Conservation (phyloP, 306 rosid genomes). For the Pyrus pyrifolia region DNA sequence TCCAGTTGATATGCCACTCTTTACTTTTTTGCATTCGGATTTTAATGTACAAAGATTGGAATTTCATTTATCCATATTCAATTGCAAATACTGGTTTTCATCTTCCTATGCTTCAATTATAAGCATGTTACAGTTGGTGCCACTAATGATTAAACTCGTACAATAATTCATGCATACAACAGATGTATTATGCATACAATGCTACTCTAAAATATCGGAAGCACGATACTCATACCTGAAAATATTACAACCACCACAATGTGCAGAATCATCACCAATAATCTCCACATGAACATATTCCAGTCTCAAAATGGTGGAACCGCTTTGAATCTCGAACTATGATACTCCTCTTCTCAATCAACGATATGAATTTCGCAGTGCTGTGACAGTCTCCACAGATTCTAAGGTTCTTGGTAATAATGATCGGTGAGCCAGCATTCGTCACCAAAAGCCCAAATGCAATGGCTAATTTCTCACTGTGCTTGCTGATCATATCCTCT, state of each 20-base stretch:
- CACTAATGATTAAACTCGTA: too few relatives aligned
- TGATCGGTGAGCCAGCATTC: constrained; percentile 27
- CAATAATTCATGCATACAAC: not conserved
- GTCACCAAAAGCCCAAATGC: constrained; percentile 70
- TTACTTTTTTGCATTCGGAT: too few relatives aligned
- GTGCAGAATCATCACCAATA: constrained; percentile 40
- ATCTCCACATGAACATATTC: constrained; percentile 65
- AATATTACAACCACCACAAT: not conserved
- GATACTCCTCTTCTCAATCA: constrained; percentile 46
- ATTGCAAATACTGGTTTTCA: too few relatives aligned
- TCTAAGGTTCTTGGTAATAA: constrained; percentile 63
- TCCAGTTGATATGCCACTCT: too few relatives aligned
- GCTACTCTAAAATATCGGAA: not conserved
- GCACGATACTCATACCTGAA: not conserved
- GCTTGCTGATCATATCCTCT: constrained; percentile 57
- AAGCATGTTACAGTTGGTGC: too few relatives aligned
- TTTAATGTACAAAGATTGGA: too few relatives aligned
- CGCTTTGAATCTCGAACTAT: constrained; percentile 70
- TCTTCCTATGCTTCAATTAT: too few relatives aligned
- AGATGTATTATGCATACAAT: not conserved
- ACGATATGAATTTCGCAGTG: constrained; percentile 50
- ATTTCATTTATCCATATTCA: too few relatives aligned
- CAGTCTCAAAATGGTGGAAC: constrained; percentile 60
- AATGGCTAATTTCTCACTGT: constrained; percentile 78
- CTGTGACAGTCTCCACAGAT: constrained; percentile 68